A percentile compares a stretch with the other conserved stretches of the same genome.
phyloP scores from a whole-genome alignment of 441 rosid genomes.

The Aquilaria agallochum region DNA sequence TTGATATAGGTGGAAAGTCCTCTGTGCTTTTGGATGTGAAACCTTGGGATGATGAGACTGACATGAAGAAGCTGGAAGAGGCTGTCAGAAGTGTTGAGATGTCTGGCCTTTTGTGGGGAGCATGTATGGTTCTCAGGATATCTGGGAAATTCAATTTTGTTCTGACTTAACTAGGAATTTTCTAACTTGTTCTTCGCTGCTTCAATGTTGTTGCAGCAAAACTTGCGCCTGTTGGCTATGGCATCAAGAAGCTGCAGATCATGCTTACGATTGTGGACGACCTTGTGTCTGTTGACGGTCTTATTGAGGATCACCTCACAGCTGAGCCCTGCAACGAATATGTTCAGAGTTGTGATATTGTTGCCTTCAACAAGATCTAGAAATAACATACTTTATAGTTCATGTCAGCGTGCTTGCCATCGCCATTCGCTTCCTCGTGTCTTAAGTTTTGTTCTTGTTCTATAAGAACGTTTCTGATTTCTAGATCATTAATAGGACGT shows the following conservation, averaged over 20 bases:
- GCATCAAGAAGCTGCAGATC: conserved; percentile 63
- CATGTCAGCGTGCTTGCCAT: too few relatives aligned
- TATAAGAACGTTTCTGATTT: too few relatives aligned
- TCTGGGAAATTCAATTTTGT: background rate
- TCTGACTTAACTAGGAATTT: background rate
- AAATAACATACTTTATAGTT: background rate
- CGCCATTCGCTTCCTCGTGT: too few relatives aligned
- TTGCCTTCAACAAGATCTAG: conserved; percentile 71
- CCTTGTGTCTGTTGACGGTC: conserved; percentile 62
- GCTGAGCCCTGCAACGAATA: conserved; percentile 52
- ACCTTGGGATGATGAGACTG: conserved; percentile 87
- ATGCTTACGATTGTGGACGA: conserved; percentile 70
- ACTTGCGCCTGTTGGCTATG: conserved; percentile 62
- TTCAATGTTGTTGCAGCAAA: conserved; percentile 39
- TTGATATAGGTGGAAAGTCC: conserved; percentile 57
- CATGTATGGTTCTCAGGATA: conserved; percentile 39
- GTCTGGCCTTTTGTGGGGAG: conserved; percentile 75
- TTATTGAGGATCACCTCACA: conserved; percentile 58
- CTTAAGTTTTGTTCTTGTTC: too few relatives aligned
- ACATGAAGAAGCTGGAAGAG: conserved; percentile 75
- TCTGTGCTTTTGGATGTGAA: conserved; percentile 71
- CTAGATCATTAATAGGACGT: too few relatives aligned
- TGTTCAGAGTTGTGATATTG: conserved; percentile 73
- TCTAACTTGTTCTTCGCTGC: background rate
- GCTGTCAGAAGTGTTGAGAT: conserved; percentile 46